phyloP scores from a whole-genome alignment of 176 grass and related monocot species.

The Carex kokanica region DNA sequence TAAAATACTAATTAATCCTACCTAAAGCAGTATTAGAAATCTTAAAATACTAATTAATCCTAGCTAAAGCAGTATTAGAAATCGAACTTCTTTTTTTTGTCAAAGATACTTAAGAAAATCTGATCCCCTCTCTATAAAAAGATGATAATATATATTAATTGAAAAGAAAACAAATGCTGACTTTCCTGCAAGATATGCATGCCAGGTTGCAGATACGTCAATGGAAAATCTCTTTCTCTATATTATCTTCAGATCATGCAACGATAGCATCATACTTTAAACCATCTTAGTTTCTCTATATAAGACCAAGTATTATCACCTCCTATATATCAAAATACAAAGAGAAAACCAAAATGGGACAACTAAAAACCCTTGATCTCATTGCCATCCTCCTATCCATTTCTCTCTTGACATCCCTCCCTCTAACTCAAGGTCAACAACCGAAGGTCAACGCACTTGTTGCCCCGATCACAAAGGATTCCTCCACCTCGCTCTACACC shows the following conservation, averaged over 20 bases:
- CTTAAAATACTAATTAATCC: too few relatives aligned
- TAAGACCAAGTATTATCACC: neutral
- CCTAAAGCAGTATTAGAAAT: too few relatives aligned
- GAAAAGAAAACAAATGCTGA: neutral
- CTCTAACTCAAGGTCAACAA: neutral
- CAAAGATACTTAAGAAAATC: neutral
- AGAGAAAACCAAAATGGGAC: neutral
- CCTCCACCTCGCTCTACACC: conserved; percentile 36
- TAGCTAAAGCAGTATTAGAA: too few relatives aligned
- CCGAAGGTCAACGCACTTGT: conserved; percentile 23
- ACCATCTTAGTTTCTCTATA: neutral
- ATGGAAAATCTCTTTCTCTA: neutral
- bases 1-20: too few relatives aligned
- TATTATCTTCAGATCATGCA: neutral
- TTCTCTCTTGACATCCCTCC: conserved; percentile 1
- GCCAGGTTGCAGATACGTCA: neutral
- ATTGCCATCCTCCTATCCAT: neutral
- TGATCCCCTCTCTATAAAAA: neutral
- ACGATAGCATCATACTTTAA: neutral
- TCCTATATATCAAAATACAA: neutral
- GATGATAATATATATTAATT: neutral
- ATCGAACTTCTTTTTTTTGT: neutral
- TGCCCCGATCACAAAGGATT: conserved; percentile 24
- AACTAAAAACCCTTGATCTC: neutral
- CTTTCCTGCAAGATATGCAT: neutral